phyloP scores from a whole-genome alignment of 2,329 filamentous ascomycete species.

The Fusarium stilboides region DNA sequence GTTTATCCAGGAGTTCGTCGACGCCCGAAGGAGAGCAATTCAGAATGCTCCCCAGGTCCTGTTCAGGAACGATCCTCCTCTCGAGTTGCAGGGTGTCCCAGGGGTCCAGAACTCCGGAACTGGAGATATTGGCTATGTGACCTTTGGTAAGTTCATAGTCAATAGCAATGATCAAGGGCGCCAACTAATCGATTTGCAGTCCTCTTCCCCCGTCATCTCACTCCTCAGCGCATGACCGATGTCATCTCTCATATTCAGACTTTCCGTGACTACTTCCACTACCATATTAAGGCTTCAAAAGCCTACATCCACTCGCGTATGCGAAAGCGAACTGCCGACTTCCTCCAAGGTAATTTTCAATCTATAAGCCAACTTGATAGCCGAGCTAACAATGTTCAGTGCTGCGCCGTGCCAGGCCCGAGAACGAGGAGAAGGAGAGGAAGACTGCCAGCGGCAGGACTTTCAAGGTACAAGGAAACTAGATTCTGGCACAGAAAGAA shows the following conservation, averaged over 20 bases:
- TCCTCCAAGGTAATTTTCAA: constrained; percentile 85
- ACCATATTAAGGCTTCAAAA: constrained; percentile 99
- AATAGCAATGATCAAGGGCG: not conserved
- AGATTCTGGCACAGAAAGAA: constrained; percentile 31
- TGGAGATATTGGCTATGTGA: constrained; percentile 96
- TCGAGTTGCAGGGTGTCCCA: constrained; percentile 89
- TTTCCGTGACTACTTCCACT: constrained; percentile 99
- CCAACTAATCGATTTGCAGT: constrained; percentile 67
- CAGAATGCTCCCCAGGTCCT: constrained; percentile 99
- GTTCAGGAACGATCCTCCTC: constrained; percentile 93
- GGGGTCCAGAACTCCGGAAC: constrained; percentile 83
- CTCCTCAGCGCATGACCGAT: constrained; percentile 89
- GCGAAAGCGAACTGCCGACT: constrained; percentile 97
- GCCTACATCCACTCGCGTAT: constrained; percentile 99
- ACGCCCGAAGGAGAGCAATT: constrained; percentile 92
- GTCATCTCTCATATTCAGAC: constrained; percentile 99
- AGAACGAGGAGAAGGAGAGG: constrained; percentile 96
- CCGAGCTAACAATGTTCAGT: constrained; percentile 69
- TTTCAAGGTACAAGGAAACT: constrained; percentile 74
- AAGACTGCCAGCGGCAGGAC: constrained; percentile 98
- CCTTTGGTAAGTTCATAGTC: constrained; percentile 79
- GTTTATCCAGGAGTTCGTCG: constrained; percentile 98
- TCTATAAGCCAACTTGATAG: not conserved
- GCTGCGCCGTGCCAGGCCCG: constrained; percentile 93
- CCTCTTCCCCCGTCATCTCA: constrained; percentile 94